Evolutionary conservation across 1,139 yeast species (phyloP).

Genomic region (Candida sp.): DNA sequence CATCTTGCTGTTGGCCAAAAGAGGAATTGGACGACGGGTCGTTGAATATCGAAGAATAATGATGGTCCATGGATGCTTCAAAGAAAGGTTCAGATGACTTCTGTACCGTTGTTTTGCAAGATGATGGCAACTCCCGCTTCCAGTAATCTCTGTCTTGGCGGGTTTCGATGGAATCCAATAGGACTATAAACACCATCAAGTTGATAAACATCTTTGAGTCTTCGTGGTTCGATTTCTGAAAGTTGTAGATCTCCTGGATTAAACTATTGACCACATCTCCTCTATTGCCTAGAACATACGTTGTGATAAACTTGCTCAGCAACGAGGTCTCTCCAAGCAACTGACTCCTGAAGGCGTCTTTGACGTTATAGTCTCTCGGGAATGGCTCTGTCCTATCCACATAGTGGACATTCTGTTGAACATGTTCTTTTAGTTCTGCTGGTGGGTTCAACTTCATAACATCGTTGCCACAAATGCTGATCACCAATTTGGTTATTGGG

Average conservation of each 20-base stretch:
- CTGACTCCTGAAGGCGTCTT: slow-evolving; percentile 10
- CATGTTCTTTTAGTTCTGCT: slow-evolving; percentile 4
- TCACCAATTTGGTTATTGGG: slow-evolving; percentile 28
- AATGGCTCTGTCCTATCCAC: background rate
- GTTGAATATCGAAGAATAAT: slow-evolving; percentile 19
- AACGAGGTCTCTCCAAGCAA: slow-evolving; percentile 3
- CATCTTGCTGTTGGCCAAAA: background rate
- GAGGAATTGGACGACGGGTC: slow-evolving; percentile 7
- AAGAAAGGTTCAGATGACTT: slow-evolving; percentile 6
- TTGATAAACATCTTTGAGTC: slow-evolving; percentile 31
- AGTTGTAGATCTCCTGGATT: slow-evolving; percentile 22
- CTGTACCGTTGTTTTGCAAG: background rate
- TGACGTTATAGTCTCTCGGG: slow-evolving; percentile 10
- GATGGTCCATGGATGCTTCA: slow-evolving; percentile 15
- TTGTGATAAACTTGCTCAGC: slow-evolving; percentile 4
- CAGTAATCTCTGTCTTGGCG: slow-evolving; percentile 27
- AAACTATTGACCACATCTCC: slow-evolving; percentile 17
- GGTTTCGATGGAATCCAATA: slow-evolving; percentile 21
- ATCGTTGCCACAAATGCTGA: slow-evolving; percentile 22
- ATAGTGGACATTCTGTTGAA: slow-evolving; percentile 7
- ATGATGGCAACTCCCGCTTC: slow-evolving; percentile 18
- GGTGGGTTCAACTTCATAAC: slow-evolving; percentile 8
- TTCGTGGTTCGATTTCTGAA: slow-evolving; percentile 29
- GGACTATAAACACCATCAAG: slow-evolving; percentile 25
- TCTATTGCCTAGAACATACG: slow-evolving; percentile 13